Conservation (phyloP, 352 stramenopile species). For the Pythium aquatile region DNA sequence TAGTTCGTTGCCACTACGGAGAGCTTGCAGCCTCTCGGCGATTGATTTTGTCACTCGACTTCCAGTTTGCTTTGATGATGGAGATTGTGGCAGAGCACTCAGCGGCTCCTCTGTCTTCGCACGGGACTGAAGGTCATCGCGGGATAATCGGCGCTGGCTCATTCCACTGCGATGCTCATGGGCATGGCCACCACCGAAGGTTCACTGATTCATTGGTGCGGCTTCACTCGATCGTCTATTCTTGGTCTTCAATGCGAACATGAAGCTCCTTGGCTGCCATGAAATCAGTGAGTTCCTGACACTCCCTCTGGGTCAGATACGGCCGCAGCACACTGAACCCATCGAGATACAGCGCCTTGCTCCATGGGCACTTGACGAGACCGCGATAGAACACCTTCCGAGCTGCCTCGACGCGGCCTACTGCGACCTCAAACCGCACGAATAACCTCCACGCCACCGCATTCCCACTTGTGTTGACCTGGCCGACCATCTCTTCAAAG, state of each 20-base stretch:
- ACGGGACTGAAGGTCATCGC: not conserved
- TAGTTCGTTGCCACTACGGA: constrained; percentile 3
- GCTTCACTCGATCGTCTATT: constrained; percentile 7
- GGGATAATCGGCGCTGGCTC: not conserved
- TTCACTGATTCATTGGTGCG: not conserved
- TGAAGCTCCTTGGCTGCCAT: constrained; percentile 75
- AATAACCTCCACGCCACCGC: constrained; percentile 74
- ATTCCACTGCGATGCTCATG: not conserved
- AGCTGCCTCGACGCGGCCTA: constrained; percentile 65
- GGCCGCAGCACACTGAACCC: constrained; percentile 54
- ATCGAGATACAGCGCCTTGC: constrained; percentile 74
- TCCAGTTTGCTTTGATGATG: not conserved
- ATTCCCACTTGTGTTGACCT: constrained; percentile 46
- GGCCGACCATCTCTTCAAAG: constrained; percentile 65
- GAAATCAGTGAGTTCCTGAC: constrained; percentile 62
- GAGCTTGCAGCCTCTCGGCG: constrained; percentile 16
- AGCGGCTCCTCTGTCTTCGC: not conserved
- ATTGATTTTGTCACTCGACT: not conserved
- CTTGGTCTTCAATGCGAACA: constrained; percentile 47
- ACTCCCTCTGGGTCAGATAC: constrained; percentile 63
- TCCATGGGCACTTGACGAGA: constrained; percentile 72
- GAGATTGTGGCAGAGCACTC: not conserved
- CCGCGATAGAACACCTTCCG: constrained; percentile 76
- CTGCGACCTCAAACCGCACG: constrained; percentile 69
- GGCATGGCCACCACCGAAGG: not conserved